Evolutionary conservation across 768 basidiomycete species (phyloP).

Genomic region (Pulveroboletus sp.): DNA sequence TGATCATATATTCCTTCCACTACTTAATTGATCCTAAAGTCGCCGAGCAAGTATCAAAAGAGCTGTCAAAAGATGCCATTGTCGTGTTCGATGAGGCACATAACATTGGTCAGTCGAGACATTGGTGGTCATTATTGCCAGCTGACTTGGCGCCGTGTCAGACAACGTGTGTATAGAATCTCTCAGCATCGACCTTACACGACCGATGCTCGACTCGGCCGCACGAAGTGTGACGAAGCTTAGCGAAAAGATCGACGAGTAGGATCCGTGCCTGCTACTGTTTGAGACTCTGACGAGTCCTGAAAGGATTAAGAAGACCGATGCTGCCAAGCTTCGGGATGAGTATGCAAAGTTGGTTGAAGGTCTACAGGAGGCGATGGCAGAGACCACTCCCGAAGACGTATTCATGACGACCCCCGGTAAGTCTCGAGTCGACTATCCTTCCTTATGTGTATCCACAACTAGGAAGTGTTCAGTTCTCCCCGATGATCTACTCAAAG

Average conservation of each 20-base stretch:
- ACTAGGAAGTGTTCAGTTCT: slow-evolving; percentile 50
- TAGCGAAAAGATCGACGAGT: slow-evolving; percentile 94
- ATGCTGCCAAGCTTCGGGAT: slow-evolving; percentile 91
- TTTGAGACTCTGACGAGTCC: slow-evolving; percentile 3
- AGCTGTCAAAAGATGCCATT: slow-evolving; percentile 95
- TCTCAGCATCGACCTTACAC: slow-evolving; percentile 91
- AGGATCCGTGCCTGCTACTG: slow-evolving; percentile 25
- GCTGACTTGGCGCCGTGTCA: slow-evolving; percentile 21
- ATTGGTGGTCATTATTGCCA: background rate
- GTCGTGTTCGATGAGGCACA: slow-evolving; percentile 99
- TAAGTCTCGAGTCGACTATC: slow-evolving; percentile 30
- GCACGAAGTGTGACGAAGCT: slow-evolving; percentile 81
- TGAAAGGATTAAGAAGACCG: slow-evolving; percentile 84
- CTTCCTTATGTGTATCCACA: background rate
- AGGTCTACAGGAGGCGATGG: slow-evolving; percentile 75
- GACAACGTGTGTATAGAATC: slow-evolving; percentile 99
- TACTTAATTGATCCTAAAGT: slow-evolving; percentile 98
- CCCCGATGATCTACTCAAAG: slow-evolving; percentile 90
- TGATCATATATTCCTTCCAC: slow-evolving; percentile 99
- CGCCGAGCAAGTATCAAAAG: slow-evolving; percentile 97
- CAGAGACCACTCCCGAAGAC: slow-evolving; percentile 63
- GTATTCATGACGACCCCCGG: slow-evolving; percentile 86
- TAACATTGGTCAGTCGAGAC: slow-evolving; percentile 74
- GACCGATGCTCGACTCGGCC: slow-evolving; percentile 97
- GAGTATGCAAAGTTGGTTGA: slow-evolving; percentile 95